These are phyloP conservation scores for Tilletia indica DNA, from an alignment of 1,284 basidiomycete genomes.

Conservation along the genomic window DNA sequence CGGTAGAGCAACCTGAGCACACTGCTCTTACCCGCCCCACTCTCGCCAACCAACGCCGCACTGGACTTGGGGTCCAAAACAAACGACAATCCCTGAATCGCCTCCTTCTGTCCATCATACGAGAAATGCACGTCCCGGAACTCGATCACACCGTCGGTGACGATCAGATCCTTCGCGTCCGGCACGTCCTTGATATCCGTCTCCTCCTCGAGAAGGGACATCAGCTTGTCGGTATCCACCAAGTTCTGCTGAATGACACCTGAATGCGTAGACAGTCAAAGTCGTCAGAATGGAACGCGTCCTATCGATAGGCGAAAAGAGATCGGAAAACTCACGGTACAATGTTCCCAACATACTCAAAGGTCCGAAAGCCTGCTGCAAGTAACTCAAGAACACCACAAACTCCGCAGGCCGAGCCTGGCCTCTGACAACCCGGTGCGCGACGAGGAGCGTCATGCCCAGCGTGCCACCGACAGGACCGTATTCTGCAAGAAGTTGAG, in stretches of 20 bases:
- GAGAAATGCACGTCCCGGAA: constrained; percentile 62
- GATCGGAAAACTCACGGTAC: constrained; percentile 30
- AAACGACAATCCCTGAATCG: constrained; percentile 76
- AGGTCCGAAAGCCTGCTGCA: constrained; percentile 65
- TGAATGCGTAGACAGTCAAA: constrained; percentile 8
- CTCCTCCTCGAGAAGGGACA: constrained; percentile 54
- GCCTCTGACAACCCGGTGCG: constrained; percentile 35
- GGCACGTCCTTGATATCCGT: constrained; percentile 78
- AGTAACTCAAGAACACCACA: constrained; percentile 75
- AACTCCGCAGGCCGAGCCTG: constrained; percentile 62
- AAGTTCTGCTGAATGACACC: constrained; percentile 59
- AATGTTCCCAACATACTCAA: constrained; percentile 47
- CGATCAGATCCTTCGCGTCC: constrained; percentile 70
- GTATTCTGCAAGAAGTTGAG: constrained; percentile 51
- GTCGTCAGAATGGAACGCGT: constrained; percentile 32
- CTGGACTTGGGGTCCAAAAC: constrained; percentile 68
- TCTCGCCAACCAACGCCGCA: constrained; percentile 58
- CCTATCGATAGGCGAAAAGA: constrained; percentile 23
- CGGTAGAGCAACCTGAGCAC: constrained; percentile 78
- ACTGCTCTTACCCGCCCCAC: constrained; percentile 77
- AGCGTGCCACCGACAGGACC: constrained; percentile 46
- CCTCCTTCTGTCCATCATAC: constrained; percentile 73
- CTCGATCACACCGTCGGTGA: constrained; percentile 74
- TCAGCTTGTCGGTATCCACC: constrained; percentile 62
- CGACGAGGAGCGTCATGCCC: constrained; percentile 41